phyloP scores from a whole-genome alignment of 768 basidiomycete species.

The Leccinum ochraceum region DNA sequence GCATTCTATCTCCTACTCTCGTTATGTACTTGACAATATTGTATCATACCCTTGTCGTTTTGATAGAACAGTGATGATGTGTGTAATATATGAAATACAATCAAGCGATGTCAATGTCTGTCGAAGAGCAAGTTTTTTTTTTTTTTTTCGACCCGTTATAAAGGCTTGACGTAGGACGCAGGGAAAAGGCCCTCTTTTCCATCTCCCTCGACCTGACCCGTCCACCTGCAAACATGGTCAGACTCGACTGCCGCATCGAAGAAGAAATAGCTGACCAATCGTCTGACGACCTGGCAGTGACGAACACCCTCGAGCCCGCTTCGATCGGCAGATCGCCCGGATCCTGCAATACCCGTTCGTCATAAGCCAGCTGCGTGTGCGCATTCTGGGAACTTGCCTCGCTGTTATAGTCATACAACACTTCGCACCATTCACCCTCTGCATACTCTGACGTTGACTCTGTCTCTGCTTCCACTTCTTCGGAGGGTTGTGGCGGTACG shows the following conservation, averaged over 20 bases:
- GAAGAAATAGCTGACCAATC: constrained; percentile 59
- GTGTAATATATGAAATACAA: constrained; percentile 8
- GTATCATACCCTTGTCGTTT: constrained; percentile 30
- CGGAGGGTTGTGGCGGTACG: constrained; percentile 5
- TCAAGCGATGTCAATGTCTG: background rate
- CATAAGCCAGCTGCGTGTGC: background rate
- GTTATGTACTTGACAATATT: constrained; percentile 30
- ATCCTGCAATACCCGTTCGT: constrained; percentile 46
- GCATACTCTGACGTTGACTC: constrained; percentile 1
- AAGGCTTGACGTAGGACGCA: constrained; percentile 65
- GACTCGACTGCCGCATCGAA: background rate
- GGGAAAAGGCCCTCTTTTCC: constrained; percentile 64
- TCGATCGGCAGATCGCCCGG: constrained; percentile 63
- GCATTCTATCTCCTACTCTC: constrained; percentile 31
- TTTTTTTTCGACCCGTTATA: constrained; percentile 30
- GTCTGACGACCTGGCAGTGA: constrained; percentile 66
- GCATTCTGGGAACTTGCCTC: constrained; percentile 38
- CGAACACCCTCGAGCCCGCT: constrained; percentile 57
- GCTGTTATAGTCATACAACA: constrained; percentile 72
- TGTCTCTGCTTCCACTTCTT: constrained; percentile 21
- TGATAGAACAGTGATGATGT: constrained; percentile 21
- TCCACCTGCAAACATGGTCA: constrained; percentile 53
- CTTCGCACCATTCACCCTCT: constrained; percentile 76
- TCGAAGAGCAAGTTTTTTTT: too few relatives aligned
- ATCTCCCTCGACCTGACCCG: constrained; percentile 58